Percentiles rank a stretch among this genome's conserved stretches.
Evolutionary conservation across 2,329 filamentous ascomycete genomes (phyloP).

Genomic region (Alternaria brassicicola): DNA sequence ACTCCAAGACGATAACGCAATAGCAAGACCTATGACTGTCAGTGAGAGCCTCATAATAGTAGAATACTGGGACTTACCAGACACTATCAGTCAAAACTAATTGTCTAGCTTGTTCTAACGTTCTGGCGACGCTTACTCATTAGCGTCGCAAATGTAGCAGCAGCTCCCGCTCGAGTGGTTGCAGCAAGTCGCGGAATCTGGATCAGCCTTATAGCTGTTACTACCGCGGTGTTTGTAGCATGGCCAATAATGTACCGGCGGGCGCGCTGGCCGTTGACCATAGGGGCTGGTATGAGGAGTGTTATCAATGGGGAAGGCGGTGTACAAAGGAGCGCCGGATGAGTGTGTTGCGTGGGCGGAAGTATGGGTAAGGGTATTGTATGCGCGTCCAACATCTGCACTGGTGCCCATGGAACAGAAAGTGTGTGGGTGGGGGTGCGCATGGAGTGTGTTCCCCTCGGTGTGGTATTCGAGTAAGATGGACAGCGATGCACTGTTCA

Average conservation of each 20-base stretch:
- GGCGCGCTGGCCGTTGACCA: background rate
- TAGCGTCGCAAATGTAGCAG: background rate
- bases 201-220: slow-evolving; percentile 1
- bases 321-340: background rate
- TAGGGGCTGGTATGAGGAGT: background rate
- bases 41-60: background rate
- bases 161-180: background rate
- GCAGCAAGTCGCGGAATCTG: background rate
- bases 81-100: background rate
- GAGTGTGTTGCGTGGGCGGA: background rate
- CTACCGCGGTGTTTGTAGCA: slow-evolving; percentile 1
- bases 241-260: background rate
- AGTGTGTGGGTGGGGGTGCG: background rate
- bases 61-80: background rate
- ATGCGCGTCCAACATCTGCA: background rate
- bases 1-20: background rate
- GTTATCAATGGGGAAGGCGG: background rate
- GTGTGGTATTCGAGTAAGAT: background rate
- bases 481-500: background rate
- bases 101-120: background rate
- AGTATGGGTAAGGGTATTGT: no score
- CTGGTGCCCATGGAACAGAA: background rate
- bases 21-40: background rate
- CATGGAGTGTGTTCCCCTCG: background rate
- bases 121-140: background rate